Conservation (phyloP, 257 asterid species). For the Penstemon barbatus region DNA sequence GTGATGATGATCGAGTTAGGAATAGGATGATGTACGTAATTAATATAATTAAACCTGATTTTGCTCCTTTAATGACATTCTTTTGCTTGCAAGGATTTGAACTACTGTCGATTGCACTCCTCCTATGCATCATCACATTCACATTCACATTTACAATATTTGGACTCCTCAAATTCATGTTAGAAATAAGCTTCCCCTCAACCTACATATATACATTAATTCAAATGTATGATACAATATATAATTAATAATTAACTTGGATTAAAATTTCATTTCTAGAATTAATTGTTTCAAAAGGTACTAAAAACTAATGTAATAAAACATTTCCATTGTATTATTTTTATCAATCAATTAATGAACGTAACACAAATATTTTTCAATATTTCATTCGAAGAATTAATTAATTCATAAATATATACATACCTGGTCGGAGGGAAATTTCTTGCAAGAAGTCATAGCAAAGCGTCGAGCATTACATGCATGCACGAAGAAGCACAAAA, state of each 20-base stretch:
- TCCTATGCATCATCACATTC: background rate
- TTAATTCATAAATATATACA: too few species aligned
- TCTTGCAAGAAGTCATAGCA: background rate
- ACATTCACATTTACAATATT: background rate
- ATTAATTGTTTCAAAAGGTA: background rate
- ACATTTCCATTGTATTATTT: too few species aligned
- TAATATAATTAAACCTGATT: constrained; percentile 23
- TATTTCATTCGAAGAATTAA: background rate
- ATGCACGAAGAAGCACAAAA: constrained; percentile 30
- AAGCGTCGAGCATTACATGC: constrained; percentile 25
- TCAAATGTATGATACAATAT: too few species aligned
- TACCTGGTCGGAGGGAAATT: constrained; percentile 25
- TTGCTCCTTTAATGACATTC: constrained; percentile 10
- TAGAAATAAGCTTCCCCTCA: constrained; percentile 12
- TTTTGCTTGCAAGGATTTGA: constrained; percentile 15
- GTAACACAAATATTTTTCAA: background rate
- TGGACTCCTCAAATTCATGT: background rate
- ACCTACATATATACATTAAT: constrained; percentile 8
- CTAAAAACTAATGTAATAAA: background rate
- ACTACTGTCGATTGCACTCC: background rate
- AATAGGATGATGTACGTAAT: too few species aligned
- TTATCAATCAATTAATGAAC: too few species aligned
- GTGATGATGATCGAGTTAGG: too few species aligned
- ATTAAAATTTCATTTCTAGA: too few species aligned
- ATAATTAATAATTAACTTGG: too few species aligned